Evolutionary conservation across 768 basidiomycete genomes (phyloP).

Genomic region (Leccinum ochraceum): DNA sequence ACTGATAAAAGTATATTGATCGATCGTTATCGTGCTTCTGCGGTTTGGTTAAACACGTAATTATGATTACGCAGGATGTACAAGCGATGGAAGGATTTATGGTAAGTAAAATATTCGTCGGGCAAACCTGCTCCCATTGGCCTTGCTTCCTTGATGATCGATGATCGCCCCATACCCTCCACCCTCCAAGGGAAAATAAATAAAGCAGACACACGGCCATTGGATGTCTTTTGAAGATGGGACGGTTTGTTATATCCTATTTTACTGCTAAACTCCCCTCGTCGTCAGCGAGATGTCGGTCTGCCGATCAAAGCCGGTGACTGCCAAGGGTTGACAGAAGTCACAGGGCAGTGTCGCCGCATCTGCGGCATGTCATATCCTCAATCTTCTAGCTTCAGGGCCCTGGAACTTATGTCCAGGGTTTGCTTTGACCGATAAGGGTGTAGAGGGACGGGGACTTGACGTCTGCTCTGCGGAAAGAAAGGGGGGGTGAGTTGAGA

Average conservation of each 20-base stretch:
- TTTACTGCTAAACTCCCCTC: conserved; percentile 38
- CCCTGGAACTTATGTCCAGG: conserved; percentile 43
- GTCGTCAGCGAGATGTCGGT: conserved; percentile 53
- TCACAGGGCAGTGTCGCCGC: conserved; percentile 35
- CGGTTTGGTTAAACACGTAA: conserved; percentile 1
- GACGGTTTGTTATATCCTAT: conserved; percentile 45
- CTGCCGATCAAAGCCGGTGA: conserved; percentile 41
- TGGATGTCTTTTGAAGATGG: conserved; percentile 43
- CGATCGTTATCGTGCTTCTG: conserved; percentile 7
- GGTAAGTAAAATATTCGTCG: background rate
- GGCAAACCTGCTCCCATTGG: background rate
- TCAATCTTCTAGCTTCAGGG: conserved; percentile 12
- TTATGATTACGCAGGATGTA: background rate
- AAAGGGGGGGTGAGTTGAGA: conserved; percentile 19
- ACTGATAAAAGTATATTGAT: conserved; percentile 2
- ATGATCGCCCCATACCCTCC: too few relatives aligned
- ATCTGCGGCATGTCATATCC: conserved; percentile 53
- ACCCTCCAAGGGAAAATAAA: background rate
- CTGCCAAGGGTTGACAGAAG: conserved; percentile 42
- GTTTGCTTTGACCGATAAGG: conserved; percentile 45
- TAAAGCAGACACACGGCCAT: conserved; percentile 31
- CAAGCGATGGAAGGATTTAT: background rate
- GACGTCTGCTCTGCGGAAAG: conserved; percentile 22
- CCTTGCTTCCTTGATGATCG: background rate
- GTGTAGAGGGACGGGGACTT: conserved; percentile 43